A percentile compares a stretch with the other conserved stretches of the same genome.
phyloP scores from a whole-genome alignment of 306 rosid species.

The Dalbergia cultrata region DNA sequence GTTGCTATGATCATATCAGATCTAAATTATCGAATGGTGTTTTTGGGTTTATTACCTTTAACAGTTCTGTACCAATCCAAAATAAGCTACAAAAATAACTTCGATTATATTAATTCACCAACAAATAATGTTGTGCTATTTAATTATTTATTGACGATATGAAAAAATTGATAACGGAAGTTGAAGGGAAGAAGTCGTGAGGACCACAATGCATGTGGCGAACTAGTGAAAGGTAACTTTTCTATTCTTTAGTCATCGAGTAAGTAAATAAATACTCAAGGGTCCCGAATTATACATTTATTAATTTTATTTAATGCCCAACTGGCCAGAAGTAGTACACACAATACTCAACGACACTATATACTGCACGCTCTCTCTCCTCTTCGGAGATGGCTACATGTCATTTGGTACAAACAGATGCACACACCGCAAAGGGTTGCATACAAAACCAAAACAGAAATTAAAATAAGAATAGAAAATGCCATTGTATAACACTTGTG shows the following conservation, averaged over 20 bases:
- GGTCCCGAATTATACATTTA: conserved; percentile 41
- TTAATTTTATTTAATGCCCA: conserved; percentile 27
- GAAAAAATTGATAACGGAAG: neutral
- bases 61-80: too few relatives aligned
- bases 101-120: too few relatives aligned
- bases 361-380: conserved; percentile 78
- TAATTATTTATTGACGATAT: too few relatives aligned
- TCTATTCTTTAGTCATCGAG: too few relatives aligned
- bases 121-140: too few relatives aligned
- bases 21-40: too few relatives aligned
- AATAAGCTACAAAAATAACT: too few relatives aligned
- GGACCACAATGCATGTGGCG: neutral
- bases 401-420: conserved; percentile 40
- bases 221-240: too few relatives aligned
- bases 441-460: neutral
- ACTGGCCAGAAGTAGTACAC: conserved; percentile 6
- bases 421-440: conserved; percentile 36
- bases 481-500: conserved; percentile 50
- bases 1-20: too few relatives aligned
- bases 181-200: neutral
- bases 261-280: neutral
- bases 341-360: conserved; percentile 2
- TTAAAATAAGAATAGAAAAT: conserved; percentile 24
- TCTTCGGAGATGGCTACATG: conserved; percentile 80
- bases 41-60: too few relatives aligned